Evolutionary conservation across 2,329 filamentous ascomycete genomes (phyloP).

Genomic region (Trichophaea hybrida): DNA sequence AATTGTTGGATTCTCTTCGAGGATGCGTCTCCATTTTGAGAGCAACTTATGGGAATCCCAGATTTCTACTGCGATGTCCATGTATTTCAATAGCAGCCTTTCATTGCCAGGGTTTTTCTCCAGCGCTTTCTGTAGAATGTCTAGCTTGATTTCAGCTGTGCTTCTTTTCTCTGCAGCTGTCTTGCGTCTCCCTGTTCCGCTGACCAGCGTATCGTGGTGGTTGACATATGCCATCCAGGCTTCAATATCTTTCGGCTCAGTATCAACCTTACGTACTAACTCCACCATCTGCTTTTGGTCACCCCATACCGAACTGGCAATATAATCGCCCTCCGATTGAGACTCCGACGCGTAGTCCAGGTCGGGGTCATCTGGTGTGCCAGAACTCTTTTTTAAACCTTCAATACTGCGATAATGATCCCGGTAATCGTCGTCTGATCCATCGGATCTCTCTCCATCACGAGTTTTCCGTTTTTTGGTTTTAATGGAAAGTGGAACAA

Average conservation of each 20-base stretch:
- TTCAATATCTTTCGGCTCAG: constrained; percentile 50
- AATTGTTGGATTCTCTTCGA: constrained; percentile 42
- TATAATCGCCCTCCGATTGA: constrained; percentile 30
- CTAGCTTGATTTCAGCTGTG: constrained; percentile 64
- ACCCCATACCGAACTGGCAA: constrained; percentile 32
- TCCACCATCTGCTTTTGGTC: constrained; percentile 40
- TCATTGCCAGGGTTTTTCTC: constrained; percentile 41
- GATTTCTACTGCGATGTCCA: constrained; percentile 57
- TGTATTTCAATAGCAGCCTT: constrained; percentile 49
- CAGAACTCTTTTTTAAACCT: constrained; percentile 23
- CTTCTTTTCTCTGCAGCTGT: constrained; percentile 50
- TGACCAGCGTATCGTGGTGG: constrained; percentile 58
- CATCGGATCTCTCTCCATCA: constrained; percentile 7
- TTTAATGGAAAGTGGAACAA: constrained; percentile 21
- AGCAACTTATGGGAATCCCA: constrained; percentile 53
- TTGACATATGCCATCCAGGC: constrained; percentile 67
- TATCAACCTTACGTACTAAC: constrained; percentile 49
- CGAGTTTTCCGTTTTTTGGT: constrained; percentile 12
- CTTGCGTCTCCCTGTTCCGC: constrained; percentile 34
- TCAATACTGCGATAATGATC: constrained; percentile 26
- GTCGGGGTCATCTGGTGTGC: constrained; percentile 16
- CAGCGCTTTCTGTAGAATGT: constrained; percentile 66
- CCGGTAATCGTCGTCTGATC: constrained; percentile 12
- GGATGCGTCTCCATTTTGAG: constrained; percentile 50
- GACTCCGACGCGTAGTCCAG: constrained; percentile 31